Evolutionary conservation across 2,329 filamentous ascomycete genomes (phyloP).

Genomic region (Epichloe elymi): DNA sequence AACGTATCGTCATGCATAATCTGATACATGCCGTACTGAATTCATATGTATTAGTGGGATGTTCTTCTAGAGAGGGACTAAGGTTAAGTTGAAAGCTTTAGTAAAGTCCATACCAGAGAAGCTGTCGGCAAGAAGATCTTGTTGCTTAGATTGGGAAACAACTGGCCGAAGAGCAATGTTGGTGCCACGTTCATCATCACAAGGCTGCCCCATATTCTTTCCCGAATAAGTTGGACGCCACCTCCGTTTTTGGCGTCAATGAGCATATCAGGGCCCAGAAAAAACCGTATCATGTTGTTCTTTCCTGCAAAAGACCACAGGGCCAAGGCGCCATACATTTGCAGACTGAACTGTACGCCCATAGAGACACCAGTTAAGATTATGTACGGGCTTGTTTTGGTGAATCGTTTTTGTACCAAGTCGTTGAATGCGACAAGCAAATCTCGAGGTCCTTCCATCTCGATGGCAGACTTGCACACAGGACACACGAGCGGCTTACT

Average conservation of each 20-base stretch:
- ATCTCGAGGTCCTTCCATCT: conserved; percentile 62
- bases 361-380: conserved; percentile 45
- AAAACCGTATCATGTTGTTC: conserved; percentile 28
- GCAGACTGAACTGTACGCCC: conserved; percentile 37
- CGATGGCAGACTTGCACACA: conserved; percentile 75
- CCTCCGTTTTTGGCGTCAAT: conserved; percentile 13
- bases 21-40: conserved; percentile 34
- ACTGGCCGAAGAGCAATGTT: conserved; percentile 29
- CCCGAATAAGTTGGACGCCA: conserved; percentile 13
- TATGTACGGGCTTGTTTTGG: conserved; percentile 45
- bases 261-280: conserved; percentile 22
- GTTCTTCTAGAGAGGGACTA: no score
- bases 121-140: conserved; percentile 29
- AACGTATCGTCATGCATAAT: conserved; percentile 31
- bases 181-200: conserved; percentile 34
- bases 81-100: no score
- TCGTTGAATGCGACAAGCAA: conserved; percentile 55
- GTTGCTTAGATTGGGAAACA: conserved; percentile 29
- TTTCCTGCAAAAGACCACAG: conserved; percentile 40
- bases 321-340: conserved; percentile 39
- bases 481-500: conserved; percentile 65
- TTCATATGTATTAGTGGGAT: no score
- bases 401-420: conserved; percentile 39
- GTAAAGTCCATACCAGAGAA: conserved; percentile 22
- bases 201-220: conserved; percentile 20